These are phyloP conservation scores for Gnomoniopsis smithogilvyi DNA, from an alignment of 2,329 filamentous ascomycete genomes.

Conservation along the genomic window DNA sequence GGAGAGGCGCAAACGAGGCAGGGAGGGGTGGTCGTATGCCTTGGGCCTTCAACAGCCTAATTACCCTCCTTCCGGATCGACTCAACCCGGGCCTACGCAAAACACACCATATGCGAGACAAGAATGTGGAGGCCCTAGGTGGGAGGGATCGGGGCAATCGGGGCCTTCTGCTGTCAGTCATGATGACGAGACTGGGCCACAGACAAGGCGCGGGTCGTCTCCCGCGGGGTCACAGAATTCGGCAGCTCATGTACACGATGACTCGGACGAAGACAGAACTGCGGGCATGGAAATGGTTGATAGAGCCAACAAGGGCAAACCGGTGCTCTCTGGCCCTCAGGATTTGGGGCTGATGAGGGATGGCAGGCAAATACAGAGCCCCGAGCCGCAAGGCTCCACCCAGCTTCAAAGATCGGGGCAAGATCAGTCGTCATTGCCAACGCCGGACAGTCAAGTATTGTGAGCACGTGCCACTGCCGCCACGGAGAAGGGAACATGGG, in stretches of 20 bases:
- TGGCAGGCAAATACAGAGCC: not conserved
- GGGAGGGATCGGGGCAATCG: not conserved
- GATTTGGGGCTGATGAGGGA: constrained; percentile 4
- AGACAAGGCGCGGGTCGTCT: not conserved
- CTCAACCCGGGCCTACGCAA: not conserved
- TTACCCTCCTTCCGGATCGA: not conserved
- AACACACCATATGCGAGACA: not conserved
- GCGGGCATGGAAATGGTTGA: constrained; percentile 11
- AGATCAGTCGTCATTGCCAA: not conserved
- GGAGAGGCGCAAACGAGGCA: not conserved
- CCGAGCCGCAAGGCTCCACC: not conserved
- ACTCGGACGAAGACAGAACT: constrained; percentile 1
- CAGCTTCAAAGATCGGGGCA: constrained; percentile 1
- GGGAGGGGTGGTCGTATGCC: not conserved
- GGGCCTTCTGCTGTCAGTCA: not conserved
- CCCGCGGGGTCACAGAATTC: not conserved
- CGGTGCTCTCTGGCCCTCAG: constrained; percentile 4
- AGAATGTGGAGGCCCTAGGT: not conserved
- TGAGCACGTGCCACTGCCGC: not conserved
- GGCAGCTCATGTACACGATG: not conserved
- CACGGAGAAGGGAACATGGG: not conserved
- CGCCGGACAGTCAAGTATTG: not conserved
- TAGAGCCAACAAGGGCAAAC: constrained; percentile 4
- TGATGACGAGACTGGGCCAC: not conserved
- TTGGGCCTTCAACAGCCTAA: not conserved